Evolutionary conservation across 352 stramenopile genomes (phyloP).

Genomic region (Lagenidium sp.): DNA sequence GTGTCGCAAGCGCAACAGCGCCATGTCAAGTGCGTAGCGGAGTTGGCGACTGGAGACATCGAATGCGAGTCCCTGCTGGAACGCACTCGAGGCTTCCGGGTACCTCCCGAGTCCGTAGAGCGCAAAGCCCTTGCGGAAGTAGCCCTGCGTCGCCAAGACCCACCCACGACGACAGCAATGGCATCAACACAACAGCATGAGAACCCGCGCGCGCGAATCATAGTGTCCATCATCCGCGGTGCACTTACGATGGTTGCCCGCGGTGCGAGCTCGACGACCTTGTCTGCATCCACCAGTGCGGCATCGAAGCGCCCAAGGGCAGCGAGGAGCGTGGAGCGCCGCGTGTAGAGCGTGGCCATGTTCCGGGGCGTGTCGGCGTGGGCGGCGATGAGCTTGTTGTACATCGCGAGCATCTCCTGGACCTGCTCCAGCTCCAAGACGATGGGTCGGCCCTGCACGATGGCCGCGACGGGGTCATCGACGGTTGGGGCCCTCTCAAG

Average conservation of each 20-base stretch:
- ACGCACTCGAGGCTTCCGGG: constrained; percentile 40
- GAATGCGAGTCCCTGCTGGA: constrained; percentile 54
- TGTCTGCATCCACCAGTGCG: constrained; percentile 40
- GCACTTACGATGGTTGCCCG: constrained; percentile 38
- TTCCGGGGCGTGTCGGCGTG: constrained; percentile 37
- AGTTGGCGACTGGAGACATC: constrained; percentile 54
- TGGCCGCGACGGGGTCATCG: background rate
- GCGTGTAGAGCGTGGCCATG: constrained; percentile 45
- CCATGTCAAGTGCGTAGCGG: constrained; percentile 39
- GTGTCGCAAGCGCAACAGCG: constrained; percentile 17
- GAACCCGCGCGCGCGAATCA: background rate
- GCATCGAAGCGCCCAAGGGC: constrained; percentile 35
- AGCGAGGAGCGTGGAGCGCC: constrained; percentile 49
- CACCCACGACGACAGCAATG: no score
- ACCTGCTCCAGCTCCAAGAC: background rate
- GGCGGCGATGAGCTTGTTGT: constrained; percentile 56
- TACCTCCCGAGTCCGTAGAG: constrained; percentile 38
- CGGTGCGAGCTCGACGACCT: constrained; percentile 35
- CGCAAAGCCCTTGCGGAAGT: constrained; percentile 60
- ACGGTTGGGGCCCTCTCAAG: background rate
- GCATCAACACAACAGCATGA: background rate
- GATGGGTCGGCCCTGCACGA: constrained; percentile 7
- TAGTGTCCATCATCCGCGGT: background rate
- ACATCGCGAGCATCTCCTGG: constrained; percentile 42
- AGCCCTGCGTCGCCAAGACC: constrained; percentile 27